Evolutionary conservation across 2,329 filamentous ascomycete genomes (phyloP), one percentile per base, ranked within the genome.

Genomic region (Arthrobotrys sphaeroides): DNA sequence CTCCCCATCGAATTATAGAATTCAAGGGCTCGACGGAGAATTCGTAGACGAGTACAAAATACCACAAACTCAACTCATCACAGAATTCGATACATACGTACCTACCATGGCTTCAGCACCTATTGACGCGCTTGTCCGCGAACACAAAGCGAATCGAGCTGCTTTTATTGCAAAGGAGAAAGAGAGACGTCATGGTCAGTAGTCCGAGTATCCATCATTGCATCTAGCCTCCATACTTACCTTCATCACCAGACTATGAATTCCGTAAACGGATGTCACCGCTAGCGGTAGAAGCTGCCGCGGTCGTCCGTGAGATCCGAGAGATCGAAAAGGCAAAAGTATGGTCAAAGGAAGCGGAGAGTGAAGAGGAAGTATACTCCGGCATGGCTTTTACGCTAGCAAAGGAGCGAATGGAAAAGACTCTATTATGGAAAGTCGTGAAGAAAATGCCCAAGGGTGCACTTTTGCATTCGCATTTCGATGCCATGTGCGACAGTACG

Each of bases 331-430:
- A 90, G 80, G 84, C 86, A 61, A 90, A 88, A 1, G 84, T 94
- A 73, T 97, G 93, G 94, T 93, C 90, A 7, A 85, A 87, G 31
- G 87, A 88, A 49, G 91, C 94, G 79, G 86, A 87, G 77, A 84
- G 88, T 67, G 84, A 83, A n/a, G 82, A 84, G 24, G 85, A 88
- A 79, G 86, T 94, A 59, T 92, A 91, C 81, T 93, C 93, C 0
- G 94, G 94, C 9, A 96, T 97, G 90, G 95, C 96, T 91, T 97
- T 97, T 83, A 90, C 88, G 36, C 86, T 94, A 36, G 93, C 93
- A 79, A 94, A 93, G 82, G 87, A 89, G n/a, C 88, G 89, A 38
- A 96, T 97, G 88, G 92, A 96, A 83, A 86, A 86, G 78, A 96
- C 92, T 12, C 89, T 89, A 80, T 85, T 97, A 22, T 98, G 93